Evolutionary conservation across 2,329 filamentous ascomycete genomes (phyloP), one percentile per base, ranked within the genome.

Genomic region (Gliomastix tumulicola): DNA sequence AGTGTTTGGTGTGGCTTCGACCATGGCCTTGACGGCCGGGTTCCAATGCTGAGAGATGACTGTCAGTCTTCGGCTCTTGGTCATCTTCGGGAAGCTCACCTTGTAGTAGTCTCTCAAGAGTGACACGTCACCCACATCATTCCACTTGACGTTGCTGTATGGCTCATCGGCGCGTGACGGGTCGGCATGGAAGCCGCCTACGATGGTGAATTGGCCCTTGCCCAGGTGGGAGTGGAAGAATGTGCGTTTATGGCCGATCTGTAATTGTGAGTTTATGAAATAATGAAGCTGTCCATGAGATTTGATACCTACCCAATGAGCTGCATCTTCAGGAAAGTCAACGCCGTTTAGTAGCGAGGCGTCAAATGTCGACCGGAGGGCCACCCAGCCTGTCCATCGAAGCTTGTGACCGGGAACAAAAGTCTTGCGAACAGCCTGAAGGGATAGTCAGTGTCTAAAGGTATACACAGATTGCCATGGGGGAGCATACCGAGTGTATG

Each of bases 371-470:
- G 66, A 62, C 10, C 67, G 57, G 38, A 68, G 59, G 7, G 62
- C 57, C 5, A 66, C 55, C 51, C 63, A 63, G 7, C 66, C 65
- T 6, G 62, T 69, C 55, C 64, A 67, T 7, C 42, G 48, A 2
- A 66, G 50, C 11, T 49, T 48, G 11, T 65, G 59, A 0, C 55
- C 48, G 0, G 65, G 63, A 3, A 68, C 56, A 36, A 72, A 67
- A n/a, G 62, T 61, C 18, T 51, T 53, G 10, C 60, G 56, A 19
- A 70, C 60, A 3, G 13, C 15, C 25, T 28, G 7, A 28, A 28
- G 25, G 13, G 5, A 28, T 12, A 12, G 15, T 15, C 13, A 28
- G 4, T 12, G 15, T 28, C 12, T 12, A 28, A 12, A 28, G 15
- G 25, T 6, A 28, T 13, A 28, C 12, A 6, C 7, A 5, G 15